Evolutionary conservation across 768 basidiomycete species (phyloP).

Genomic region (Wakefieldia striispora): DNA sequence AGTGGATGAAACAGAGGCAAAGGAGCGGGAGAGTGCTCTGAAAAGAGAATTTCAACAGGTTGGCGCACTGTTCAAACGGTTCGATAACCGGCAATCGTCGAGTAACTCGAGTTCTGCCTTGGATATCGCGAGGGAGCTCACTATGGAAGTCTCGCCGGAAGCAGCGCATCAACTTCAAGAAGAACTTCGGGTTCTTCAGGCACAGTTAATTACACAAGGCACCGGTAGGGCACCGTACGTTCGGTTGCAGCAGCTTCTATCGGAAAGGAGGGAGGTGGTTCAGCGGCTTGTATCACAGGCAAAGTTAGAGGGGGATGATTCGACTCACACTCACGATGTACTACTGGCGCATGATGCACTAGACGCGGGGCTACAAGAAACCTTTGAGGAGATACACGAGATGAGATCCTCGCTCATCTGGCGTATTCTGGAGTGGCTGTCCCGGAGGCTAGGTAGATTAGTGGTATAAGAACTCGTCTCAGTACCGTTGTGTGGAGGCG

Average conservation of each 20-base stretch:
- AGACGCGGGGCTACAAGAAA: not conserved
- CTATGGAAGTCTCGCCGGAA: not conserved
- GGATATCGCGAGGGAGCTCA: not conserved
- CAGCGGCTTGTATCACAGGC: not conserved
- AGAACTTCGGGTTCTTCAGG: slow-evolving; percentile 1
- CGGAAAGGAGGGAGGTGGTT: not conserved
- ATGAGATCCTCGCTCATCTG: not conserved
- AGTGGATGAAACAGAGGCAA: not conserved
- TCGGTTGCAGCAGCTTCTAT: slow-evolving; percentile 1
- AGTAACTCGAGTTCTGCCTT: not conserved
- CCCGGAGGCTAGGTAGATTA: not conserved
- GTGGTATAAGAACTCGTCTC: too few species aligned
- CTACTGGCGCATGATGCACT: not conserved
- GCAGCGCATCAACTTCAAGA: not conserved
- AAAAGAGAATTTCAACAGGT: not conserved
- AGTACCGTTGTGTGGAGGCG: too few species aligned
- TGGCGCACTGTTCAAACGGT: not conserved
- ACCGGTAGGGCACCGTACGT: not conserved
- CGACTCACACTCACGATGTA: not conserved
- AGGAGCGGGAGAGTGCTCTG: not conserved
- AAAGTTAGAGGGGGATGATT: not conserved
- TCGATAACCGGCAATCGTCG: slow-evolving; percentile 5
- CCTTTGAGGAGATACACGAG: slow-evolving; percentile 2
- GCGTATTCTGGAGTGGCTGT: slow-evolving; percentile 6
- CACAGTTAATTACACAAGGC: not conserved